A percentile compares a stretch with the other conserved stretches of the same genome.
These are phyloP conservation scores for Fomitopsis pulvina DNA, from an alignment of 768 basidiomycete species.

Conservation along the genomic window DNA sequence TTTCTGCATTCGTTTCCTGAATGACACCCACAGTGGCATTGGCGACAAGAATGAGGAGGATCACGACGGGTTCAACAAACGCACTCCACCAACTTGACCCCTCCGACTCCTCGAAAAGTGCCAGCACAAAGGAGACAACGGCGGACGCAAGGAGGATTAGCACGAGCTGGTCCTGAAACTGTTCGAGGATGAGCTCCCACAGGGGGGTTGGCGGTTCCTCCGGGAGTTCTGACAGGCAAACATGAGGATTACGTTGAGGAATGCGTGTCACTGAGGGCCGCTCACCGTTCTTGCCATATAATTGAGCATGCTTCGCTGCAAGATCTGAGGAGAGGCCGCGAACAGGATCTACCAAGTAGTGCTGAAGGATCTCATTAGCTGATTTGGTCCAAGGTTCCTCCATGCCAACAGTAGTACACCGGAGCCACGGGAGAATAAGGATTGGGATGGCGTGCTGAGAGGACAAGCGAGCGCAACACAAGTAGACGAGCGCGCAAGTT, in stretches of 20 bases:
- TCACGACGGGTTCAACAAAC: constrained; percentile 93
- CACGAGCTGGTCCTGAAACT: constrained; percentile 98
- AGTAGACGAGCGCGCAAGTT: too few relatives aligned
- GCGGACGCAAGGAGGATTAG: constrained; percentile 94
- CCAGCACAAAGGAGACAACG: constrained; percentile 87
- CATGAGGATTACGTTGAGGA: constrained; percentile 6
- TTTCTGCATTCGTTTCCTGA: constrained; percentile 94
- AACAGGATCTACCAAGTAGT: constrained; percentile 60
- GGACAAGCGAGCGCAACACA: neutral
- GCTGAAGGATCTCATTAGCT: constrained; percentile 60
- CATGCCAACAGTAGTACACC: constrained; percentile 25
- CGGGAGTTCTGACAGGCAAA: constrained; percentile 62
- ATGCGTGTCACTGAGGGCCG: neutral
- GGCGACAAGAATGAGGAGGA: constrained; percentile 90
- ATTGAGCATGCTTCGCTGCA: constrained; percentile 63
- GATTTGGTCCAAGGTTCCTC: constrained; percentile 77
- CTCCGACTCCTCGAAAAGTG: constrained; percentile 74
- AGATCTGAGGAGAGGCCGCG: constrained; percentile 62
- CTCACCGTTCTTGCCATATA: constrained; percentile 85
- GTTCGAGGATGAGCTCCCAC: constrained; percentile 94
- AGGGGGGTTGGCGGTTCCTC: constrained; percentile 88
- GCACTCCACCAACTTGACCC: constrained; percentile 68
- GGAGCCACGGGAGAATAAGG: neutral
- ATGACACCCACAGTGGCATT: constrained; percentile 98
- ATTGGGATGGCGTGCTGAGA: neutral